These are phyloP conservation scores for Corynascus novoguineensis DNA, from an alignment of 495 filamentous ascomycete genomes.

Conservation along the genomic window DNA sequence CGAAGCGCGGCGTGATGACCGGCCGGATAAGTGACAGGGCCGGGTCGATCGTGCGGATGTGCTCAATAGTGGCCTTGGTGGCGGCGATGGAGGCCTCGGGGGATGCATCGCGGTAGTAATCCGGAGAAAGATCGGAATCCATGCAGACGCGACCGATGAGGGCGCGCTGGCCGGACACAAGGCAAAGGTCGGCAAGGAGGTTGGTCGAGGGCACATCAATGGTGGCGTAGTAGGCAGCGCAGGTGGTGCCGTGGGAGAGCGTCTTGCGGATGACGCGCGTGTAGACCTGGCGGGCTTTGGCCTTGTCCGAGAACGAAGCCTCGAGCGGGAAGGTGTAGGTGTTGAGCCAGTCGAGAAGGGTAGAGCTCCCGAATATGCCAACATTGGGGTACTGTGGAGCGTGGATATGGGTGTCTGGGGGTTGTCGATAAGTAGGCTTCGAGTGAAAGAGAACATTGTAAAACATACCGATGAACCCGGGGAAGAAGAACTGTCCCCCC, in stretches of 20 bases:
- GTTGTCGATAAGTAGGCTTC: constrained; percentile 1
- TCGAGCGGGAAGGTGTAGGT: constrained; percentile 96
- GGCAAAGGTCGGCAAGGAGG: constrained; percentile 76
- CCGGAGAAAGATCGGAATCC: constrained; percentile 62
- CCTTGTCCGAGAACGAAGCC: constrained; percentile 53
- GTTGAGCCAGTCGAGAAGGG: constrained; percentile 84
- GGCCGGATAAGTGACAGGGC: constrained; percentile 55
- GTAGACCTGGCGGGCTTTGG: constrained; percentile 58
- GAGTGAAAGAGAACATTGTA: background rate
- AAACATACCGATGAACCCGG: constrained; percentile 76
- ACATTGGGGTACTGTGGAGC: constrained; percentile 89
- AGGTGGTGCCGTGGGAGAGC: constrained; percentile 84
- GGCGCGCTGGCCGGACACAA: constrained; percentile 71
- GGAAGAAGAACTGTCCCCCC: constrained; percentile 76
- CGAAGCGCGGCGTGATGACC: constrained; percentile 89
- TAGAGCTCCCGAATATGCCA: constrained; percentile 84
- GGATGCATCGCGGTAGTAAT: constrained; percentile 67
- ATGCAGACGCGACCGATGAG: constrained; percentile 91
- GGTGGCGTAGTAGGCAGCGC: constrained; percentile 87
- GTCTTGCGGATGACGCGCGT: constrained; percentile 68
- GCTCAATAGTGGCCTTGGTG: constrained; percentile 56
- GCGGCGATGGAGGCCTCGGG: constrained; percentile 50
- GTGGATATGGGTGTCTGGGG: constrained; percentile 84
- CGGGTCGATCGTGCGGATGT: constrained; percentile 66
- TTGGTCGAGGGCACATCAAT: constrained; percentile 77